Evolutionary conservation across 75 land plant species (phyloP).

Genomic region (Picea sitchensis): DNA sequence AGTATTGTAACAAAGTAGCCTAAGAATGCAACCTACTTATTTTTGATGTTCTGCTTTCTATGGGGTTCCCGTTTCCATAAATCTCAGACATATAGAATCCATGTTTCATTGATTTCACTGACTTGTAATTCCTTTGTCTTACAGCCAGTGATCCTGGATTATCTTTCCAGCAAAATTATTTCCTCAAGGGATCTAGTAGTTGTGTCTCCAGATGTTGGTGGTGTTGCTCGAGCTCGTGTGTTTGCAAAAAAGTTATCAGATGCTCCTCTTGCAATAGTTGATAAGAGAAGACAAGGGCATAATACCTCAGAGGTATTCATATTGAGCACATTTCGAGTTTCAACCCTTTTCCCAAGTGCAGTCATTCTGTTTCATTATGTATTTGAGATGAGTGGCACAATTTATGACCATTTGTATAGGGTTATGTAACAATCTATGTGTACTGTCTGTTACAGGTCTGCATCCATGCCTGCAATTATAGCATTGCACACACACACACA

Average conservation of each 20-base stretch:
- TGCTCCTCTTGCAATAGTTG: conserved; percentile 94
- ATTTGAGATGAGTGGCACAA: too few relatives aligned
- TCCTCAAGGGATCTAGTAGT: conserved; percentile 79
- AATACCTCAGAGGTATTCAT: conserved; percentile 76
- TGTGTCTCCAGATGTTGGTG: conserved; percentile 95
- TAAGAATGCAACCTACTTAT: neutral
- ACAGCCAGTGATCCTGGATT: conserved; percentile 88
- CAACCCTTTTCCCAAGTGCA: neutral
- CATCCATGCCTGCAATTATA: too few relatives aligned
- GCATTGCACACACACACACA: too few relatives aligned
- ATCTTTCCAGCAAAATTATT: conserved; percentile 84
- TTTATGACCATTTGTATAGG: too few relatives aligned
- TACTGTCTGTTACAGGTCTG: too few relatives aligned
- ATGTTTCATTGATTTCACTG: neutral
- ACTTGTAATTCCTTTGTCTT: neutral
- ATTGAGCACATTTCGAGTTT: neutral
- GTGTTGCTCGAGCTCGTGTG: conserved; percentile 87
- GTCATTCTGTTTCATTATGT: neutral
- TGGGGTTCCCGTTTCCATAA: neutral
- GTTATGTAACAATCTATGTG: too few relatives aligned
- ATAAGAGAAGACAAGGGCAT: conserved; percentile 86
- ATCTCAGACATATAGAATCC: neutral
- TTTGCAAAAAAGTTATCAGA: conserved; percentile 92
- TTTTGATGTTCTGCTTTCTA: conserved; percentile 5
- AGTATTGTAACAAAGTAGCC: neutral